These are phyloP conservation scores for Lentinula novae-zelandiae DNA, from an alignment of 1,284 basidiomycete genomes.

Conservation along the genomic window DNA sequence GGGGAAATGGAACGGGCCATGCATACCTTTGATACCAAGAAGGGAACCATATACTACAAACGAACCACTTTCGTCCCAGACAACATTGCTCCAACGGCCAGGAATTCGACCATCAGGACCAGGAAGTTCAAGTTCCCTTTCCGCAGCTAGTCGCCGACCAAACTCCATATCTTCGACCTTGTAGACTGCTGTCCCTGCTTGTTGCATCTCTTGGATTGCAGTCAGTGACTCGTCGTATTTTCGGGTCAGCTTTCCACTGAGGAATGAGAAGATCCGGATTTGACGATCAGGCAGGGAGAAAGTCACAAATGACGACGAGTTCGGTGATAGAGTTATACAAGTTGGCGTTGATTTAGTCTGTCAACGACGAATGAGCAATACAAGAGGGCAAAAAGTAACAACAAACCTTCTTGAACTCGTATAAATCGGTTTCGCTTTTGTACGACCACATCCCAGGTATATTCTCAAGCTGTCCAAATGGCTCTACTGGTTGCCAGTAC, in stretches of 20 bases:
- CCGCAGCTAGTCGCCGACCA: conserved; percentile 88
- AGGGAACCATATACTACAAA: conserved; percentile 93
- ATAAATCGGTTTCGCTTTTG: conserved; percentile 91
- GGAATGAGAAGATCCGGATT: conserved; percentile 91
- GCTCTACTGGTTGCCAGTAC: conserved; percentile 91
- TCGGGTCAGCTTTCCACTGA: conserved; percentile 85
- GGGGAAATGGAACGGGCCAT: not conserved
- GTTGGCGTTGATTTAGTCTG: conserved; percentile 91
- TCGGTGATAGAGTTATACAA: conserved; percentile 87
- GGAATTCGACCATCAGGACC: conserved; percentile 66
- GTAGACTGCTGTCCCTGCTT: conserved; percentile 87
- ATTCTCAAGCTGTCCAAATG: conserved; percentile 80
- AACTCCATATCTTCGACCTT: conserved; percentile 99
- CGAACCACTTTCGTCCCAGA: conserved; percentile 97
- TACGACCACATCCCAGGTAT: conserved; percentile 83
- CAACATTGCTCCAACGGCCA: conserved; percentile 77
- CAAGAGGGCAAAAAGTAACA: not conserved
- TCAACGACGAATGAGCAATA: not conserved
- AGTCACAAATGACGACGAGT: conserved; percentile 85
- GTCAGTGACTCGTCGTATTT: conserved; percentile 94
- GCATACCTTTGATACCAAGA: conserved; percentile 90
- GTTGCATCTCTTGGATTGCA: conserved; percentile 96
- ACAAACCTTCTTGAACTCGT: conserved; percentile 95
- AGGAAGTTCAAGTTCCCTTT: conserved; percentile 86
- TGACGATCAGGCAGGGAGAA: conserved; percentile 92